A percentile compares a stretch with the other conserved stretches of the same genome.
Conservation (phyloP, 768 basidiomycete species). For the Mycena latifolia region DNA sequence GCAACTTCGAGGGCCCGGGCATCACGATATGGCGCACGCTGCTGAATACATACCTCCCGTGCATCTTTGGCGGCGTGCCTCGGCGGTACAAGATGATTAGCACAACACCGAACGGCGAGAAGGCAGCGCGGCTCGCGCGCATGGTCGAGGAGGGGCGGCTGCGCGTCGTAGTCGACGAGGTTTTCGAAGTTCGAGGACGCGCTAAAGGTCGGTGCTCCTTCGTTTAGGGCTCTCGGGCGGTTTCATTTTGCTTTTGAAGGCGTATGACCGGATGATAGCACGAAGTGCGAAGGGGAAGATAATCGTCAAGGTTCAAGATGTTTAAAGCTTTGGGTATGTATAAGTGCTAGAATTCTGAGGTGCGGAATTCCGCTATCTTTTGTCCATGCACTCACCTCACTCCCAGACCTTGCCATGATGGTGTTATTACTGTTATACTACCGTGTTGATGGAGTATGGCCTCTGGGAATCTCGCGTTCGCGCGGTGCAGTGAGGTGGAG, state of each 20-base stretch:
- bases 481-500: too few species aligned
- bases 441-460: too few species aligned
- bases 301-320: slow-evolving; percentile 28
- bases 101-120: slow-evolving; percentile 30
- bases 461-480: too few species aligned
- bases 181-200: slow-evolving; percentile 32
- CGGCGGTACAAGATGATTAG: slow-evolving; percentile 29
- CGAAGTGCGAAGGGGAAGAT: slow-evolving; percentile 29
- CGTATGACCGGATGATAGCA: slow-evolving; percentile 25
- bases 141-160: slow-evolving; percentile 28
- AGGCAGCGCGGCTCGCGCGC: slow-evolving; percentile 23
- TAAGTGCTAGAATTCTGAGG: too few species aligned
- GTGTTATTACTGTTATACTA: too few species aligned
- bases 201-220: slow-evolving; percentile 21
- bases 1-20: slow-evolving; percentile 30
- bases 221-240: too few species aligned
- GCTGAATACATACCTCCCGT: slow-evolving; percentile 24
- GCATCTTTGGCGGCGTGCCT: slow-evolving; percentile 30
- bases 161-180: slow-evolving; percentile 34
- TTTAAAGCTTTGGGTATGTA: background rate
- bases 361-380: too few species aligned
- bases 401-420: too few species aligned
- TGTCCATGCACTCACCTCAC: too few species aligned
- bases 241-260: background rate
- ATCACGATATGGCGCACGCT: slow-evolving; percentile 20